Evolutionary conservation across 805 yeast genomes (phyloP), one percentile per base, ranked within the genome.

Genomic region (Metschnikowia lochheadii): DNA sequence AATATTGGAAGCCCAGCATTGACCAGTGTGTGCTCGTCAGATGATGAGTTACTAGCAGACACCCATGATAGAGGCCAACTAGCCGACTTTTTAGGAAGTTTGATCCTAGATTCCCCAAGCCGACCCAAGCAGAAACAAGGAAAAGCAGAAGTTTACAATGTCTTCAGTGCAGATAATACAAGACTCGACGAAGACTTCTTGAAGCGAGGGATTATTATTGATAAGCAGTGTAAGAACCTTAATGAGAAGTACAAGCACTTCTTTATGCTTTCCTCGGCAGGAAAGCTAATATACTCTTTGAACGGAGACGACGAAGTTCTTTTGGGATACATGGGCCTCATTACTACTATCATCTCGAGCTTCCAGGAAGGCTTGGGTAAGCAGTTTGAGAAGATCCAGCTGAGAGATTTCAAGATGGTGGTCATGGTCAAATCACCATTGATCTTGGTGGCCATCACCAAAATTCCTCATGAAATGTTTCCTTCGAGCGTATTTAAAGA

Each of bases 201-300:
- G 18, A 44, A 17, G 7, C 42, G 39, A 18, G 43, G 31, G 31
- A 57, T 64, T 4, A 39, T 50, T 14, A 34, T 53, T 4, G 61
- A 60, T 34, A 64, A 63, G 49, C 53, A 50, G 26, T 49, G 45
- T 3, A 50, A 44, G 33, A 38, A 36, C 11, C 72, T 74, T 52
- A 67, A 63, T 48, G 36, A 50, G 18, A 73, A 70, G 43, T 57
- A 69, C 48, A 89, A 89, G 63, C 95, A 89, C 52, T 87, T 85
- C 61, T 85, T 88, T 57, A 80, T 90, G 3, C 70, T 90, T 8
- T 87, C 96, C 0, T 71, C 83, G 2, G 96, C 97, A 1, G 97
- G 97, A 0, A 90, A 90, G 63, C 96, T 96, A 2, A 84, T 90
- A 5, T 90, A 85, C 65, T 81, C 95, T 1, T 73, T 84, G 75